Conservation (phyloP, 2,329 filamentous ascomycete genomes). For the Ilyonectria sp. region DNA sequence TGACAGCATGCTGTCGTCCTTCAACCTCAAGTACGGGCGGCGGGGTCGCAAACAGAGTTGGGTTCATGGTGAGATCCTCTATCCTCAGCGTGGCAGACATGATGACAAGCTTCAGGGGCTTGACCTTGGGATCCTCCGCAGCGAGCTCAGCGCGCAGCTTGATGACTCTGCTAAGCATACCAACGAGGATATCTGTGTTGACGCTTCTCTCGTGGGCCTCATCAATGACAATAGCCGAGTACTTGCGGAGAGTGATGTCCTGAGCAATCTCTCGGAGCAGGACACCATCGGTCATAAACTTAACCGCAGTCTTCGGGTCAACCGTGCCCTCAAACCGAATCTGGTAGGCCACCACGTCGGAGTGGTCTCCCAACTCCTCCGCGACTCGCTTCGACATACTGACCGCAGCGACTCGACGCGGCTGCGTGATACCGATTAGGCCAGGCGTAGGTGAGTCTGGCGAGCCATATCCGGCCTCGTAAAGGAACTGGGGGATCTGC, state of each 20-base stretch:
- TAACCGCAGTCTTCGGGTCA: constrained; percentile 86
- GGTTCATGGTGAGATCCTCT: constrained; percentile 90
- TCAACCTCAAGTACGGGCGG: constrained; percentile 92
- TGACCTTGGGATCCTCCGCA: constrained; percentile 77
- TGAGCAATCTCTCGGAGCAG: constrained; percentile 91
- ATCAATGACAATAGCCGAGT: constrained; percentile 94
- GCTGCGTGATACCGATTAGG: constrained; percentile 96
- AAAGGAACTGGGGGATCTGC: constrained; percentile 96
- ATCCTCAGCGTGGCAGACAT: constrained; percentile 98
- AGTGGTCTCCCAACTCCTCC: constrained; percentile 85
- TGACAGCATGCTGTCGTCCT: constrained; percentile 92
- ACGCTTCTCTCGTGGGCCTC: constrained; percentile 98
- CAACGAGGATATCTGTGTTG: constrained; percentile 98
- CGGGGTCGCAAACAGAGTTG: constrained; percentile 80
- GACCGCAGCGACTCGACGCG: constrained; percentile 92
- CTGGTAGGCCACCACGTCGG: constrained; percentile 88
- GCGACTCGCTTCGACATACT: constrained; percentile 96
- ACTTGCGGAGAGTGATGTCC: constrained; percentile 89
- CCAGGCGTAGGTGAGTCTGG: constrained; percentile 85
- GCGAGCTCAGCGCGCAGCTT: constrained; percentile 84
- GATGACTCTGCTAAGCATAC: constrained; percentile 94
- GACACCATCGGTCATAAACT: constrained; percentile 99
- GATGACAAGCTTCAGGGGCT: constrained; percentile 92
- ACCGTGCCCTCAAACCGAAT: constrained; percentile 95
- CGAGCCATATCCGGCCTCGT: constrained; percentile 92